These are phyloP conservation scores for Breynia disticha DNA, from an alignment of 441 rosid species.

Conservation along the genomic window DNA sequence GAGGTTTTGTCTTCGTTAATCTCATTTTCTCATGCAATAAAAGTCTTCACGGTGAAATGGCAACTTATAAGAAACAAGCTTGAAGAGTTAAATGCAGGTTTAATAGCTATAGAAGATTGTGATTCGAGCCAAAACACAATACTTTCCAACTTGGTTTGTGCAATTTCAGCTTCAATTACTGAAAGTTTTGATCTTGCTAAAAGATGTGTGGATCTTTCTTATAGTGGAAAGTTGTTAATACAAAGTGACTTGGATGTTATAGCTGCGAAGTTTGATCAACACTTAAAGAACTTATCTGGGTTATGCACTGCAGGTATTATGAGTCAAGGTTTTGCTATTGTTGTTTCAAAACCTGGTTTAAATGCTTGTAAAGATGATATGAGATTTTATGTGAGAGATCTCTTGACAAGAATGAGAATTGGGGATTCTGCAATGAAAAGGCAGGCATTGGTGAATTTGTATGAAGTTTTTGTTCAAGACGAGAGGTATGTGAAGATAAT, in stretches of 20 bases:
- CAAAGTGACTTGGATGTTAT: slow-evolving; percentile 82
- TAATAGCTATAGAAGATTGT: slow-evolving; percentile 43
- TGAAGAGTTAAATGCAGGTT: slow-evolving; percentile 61
- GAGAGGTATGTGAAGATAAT: slow-evolving; percentile 45
- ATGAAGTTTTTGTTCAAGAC: slow-evolving; percentile 43
- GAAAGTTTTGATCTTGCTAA: slow-evolving; percentile 60
- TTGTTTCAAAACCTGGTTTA: slow-evolving; percentile 58
- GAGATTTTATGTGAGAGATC: slow-evolving; percentile 74
- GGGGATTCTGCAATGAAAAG: slow-evolving; percentile 78
- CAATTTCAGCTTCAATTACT: slow-evolving; percentile 31
- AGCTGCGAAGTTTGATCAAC: slow-evolving; percentile 43
- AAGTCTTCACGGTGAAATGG: slow-evolving; percentile 76
- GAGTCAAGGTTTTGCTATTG: slow-evolving; percentile 55
- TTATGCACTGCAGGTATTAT: slow-evolving; percentile 57
- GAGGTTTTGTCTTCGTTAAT: slow-evolving; percentile 62
- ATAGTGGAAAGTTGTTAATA: slow-evolving; percentile 91
- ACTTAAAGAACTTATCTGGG: slow-evolving; percentile 45
- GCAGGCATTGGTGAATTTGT: slow-evolving; percentile 50
- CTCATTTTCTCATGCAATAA: slow-evolving; percentile 58
- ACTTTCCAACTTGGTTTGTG: slow-evolving; percentile 37
- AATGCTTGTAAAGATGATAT: slow-evolving; percentile 67
- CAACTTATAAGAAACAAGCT: slow-evolving; percentile 57
- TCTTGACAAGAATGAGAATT: slow-evolving; percentile 77
- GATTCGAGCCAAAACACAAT: slow-evolving; percentile 40
- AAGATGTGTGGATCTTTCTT: slow-evolving; percentile 61